A percentile compares a stretch with the other conserved stretches of the same genome.
phyloP scores from a whole-genome alignment of 192 early-diverging fungal genomes.

The Coemansia sp. region DNA sequence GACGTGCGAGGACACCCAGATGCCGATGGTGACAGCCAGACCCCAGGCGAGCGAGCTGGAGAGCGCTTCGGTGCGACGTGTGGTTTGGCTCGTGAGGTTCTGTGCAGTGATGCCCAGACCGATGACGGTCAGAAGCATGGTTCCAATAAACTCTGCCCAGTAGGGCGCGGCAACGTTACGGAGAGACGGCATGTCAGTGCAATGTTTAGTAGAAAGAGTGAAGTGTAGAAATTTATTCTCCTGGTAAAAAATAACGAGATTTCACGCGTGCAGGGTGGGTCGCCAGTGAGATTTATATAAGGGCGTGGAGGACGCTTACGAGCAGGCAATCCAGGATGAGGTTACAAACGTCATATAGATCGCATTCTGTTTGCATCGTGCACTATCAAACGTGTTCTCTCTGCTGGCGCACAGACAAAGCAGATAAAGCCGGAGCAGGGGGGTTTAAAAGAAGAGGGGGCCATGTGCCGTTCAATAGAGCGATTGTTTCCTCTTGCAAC shows the following conservation, averaged over 20 bases:
- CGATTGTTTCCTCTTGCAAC: too few relatives aligned
- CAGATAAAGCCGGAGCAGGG: too few relatives aligned
- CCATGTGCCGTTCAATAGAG: too few relatives aligned
- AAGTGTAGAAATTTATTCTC: too few relatives aligned
- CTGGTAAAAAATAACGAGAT: too few relatives aligned
- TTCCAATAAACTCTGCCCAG: slow-evolving; percentile 49
- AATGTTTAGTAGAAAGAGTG: too few relatives aligned
- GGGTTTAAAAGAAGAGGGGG: too few relatives aligned
- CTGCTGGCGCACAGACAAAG: too few relatives aligned
- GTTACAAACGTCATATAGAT: background rate
- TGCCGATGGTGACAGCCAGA: slow-evolving; percentile 25
- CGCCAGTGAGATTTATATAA: background rate
- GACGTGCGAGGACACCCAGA: slow-evolving; percentile 32
- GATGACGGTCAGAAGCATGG: slow-evolving; percentile 23
- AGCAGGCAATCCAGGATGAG: background rate
- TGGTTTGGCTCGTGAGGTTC: slow-evolving; percentile 11
- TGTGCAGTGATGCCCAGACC: slow-evolving; percentile 34
- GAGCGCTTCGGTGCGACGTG: slow-evolving; percentile 17
- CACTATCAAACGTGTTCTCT: too few relatives aligned
- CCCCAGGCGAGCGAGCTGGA: slow-evolving; percentile 44
- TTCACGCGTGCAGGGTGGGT: too few relatives aligned
- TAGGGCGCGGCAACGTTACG: slow-evolving; percentile 47
- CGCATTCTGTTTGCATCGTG: too few relatives aligned
- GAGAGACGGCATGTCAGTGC: slow-evolving; percentile 22
- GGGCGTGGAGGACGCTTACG: background rate